Base-by-base conservation (phyloP, 2,329 filamentous ascomycete genomes). In the Aspergillus ustus region DNA sequence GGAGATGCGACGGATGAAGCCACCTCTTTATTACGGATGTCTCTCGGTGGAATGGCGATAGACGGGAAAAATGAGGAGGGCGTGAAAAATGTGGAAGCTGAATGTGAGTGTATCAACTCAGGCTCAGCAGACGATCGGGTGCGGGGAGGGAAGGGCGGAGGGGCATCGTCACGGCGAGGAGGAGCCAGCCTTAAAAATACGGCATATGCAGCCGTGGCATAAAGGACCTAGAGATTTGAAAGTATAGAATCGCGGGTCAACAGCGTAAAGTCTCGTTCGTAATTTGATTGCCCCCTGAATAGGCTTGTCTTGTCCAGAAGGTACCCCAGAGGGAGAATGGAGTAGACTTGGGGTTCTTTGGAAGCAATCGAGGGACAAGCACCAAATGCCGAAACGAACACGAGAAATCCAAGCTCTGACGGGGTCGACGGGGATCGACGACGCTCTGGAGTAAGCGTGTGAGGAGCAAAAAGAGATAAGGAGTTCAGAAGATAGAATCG, bases 171-270 rank as follows among this genome's bases (percentile, higher is more conserved):
- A 72, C 73, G 70, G 70, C 68, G 70, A 75, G 66, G 69, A 71
- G 72, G 73, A 77, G 75, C 75, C 75, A 78, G 75, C 70, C 73
- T 77, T 77, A 67, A 57, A 64, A 66, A 65, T 66, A 70, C 75
- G 74, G 75, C 75, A 73, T 74, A 72, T 73, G 73, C 73, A 65
- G 72, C 73, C 73, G 73, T 69, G 63, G 65, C 67, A 72, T 69
- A 71, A 44, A 52, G 52, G 22, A 49, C 46, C 50, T 15, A 22
- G 22, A 56, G 29, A 51, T n/a, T 19, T 43, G 51, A 51, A 49
- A 40, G n/a, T 20, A 34, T 50, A 40, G 45, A 45, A 29, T 17
- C 22, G 48, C 4, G 7, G n/a, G 19, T 15, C 25, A 45, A 44
- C 15, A 17, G 29, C 34, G 45, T 28, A 46, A 31, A 59, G 45